Base-by-base conservation (phyloP, 192 early-diverging fungal species). In the Backusella macrospora region DNA sequence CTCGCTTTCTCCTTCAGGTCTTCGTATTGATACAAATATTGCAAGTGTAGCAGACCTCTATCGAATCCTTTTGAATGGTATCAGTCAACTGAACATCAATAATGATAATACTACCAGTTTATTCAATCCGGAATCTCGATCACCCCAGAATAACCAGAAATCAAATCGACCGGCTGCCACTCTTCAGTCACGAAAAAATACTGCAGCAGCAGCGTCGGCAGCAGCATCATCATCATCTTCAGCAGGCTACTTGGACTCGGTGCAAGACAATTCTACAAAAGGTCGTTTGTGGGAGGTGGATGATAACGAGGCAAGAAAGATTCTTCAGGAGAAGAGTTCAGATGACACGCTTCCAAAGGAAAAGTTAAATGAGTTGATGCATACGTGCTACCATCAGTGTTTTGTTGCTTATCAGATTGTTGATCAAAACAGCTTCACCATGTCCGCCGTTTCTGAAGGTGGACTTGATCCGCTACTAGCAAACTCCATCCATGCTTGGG, bases 11-110 rank as follows among this genome's bases (percentile, higher is more conserved):
- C 80, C 80, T 21, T 82, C 80, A 10, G 80, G 80, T 39, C 68
- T 82, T 15, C 73, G 80, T 44, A 82, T 82, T 29, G 80, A 82
- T 65, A 82, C 80, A 16, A 82, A 82, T 39, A 82, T 82, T 34
- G 80, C 80, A 9, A 82, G 80, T 71, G 80, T 82, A 6, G 80
- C 80, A 5, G 80, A 82, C 47, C 71, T 82, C 16, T 82, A 82
- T 44, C 65, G 76, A 23, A 82, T 82, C 38, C 65, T 82, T 12
- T 46, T 82, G 40, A 82, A 82, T 42, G 80, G 80, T 26, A 82
- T 82, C n/a, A 76, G 73, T 26, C 80, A 82, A 29, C 52, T 82
- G 29, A 82, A 82, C 46, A 82, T 82, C 71, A 82, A 78, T 55
- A 72, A 52, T 7, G 80, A 82, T 49, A 74, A 74, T 7, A 68